These are phyloP conservation scores for Megacollybia marginata DNA, from an alignment of 768 basidiomycete species.

Conservation along the genomic window DNA sequence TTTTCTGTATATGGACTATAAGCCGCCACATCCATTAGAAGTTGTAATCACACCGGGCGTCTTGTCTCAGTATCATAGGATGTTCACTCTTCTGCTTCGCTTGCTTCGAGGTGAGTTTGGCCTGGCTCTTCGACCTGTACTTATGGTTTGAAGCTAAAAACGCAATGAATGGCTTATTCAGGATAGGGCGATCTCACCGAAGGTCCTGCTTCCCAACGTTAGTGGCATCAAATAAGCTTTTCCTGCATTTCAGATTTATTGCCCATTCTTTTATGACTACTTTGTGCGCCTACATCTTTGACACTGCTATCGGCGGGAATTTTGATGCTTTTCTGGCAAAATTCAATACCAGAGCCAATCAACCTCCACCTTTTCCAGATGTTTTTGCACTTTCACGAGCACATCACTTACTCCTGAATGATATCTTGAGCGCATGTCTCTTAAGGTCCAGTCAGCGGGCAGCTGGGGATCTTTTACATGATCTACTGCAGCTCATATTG, in stretches of 20 bases:
- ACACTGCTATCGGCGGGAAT: slow-evolving; percentile 74
- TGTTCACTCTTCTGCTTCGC: slow-evolving; percentile 75
- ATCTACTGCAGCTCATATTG: slow-evolving; percentile 56
- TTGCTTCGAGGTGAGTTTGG: slow-evolving; percentile 60
- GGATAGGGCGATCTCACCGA: slow-evolving; percentile 41
- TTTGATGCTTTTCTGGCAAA: slow-evolving; percentile 61
- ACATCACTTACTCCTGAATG: slow-evolving; percentile 65
- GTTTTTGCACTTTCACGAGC: slow-evolving; percentile 63
- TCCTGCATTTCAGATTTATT: slow-evolving; percentile 68
- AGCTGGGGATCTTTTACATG: slow-evolving; percentile 57
- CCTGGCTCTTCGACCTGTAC: background rate
- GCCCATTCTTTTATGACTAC: slow-evolving; percentile 62
- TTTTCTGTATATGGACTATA: slow-evolving; percentile 87
- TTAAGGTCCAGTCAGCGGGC: slow-evolving; percentile 60
- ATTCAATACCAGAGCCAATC: slow-evolving; percentile 17
- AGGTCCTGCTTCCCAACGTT: slow-evolving; percentile 55
- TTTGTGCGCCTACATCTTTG: slow-evolving; percentile 69
- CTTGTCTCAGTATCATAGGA: slow-evolving; percentile 78
- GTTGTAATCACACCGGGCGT: slow-evolving; percentile 64
- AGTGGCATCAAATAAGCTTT: slow-evolving; percentile 38
- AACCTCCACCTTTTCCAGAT: slow-evolving; percentile 41
- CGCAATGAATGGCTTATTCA: slow-evolving; percentile 56
- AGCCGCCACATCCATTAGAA: slow-evolving; percentile 73
- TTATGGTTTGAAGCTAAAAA: slow-evolving; percentile 47
- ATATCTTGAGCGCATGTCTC: slow-evolving; percentile 70